phyloP scores from a whole-genome alignment of 495 filamentous ascomycete species.

The Hypomontagnella submonticulosa region DNA sequence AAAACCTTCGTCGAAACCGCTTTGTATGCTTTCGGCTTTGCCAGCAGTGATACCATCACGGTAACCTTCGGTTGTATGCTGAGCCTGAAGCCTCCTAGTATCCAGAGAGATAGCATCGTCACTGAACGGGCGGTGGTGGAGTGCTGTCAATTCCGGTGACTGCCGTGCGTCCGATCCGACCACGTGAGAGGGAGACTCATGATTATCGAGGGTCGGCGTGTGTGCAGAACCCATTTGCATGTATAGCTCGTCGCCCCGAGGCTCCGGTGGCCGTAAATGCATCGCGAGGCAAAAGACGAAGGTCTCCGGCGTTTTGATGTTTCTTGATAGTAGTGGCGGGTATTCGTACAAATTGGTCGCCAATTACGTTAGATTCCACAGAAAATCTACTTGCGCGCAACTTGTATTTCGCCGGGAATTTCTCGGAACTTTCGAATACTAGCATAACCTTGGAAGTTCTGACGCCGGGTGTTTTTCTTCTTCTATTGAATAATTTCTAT shows the following conservation, averaged over 20 bases:
- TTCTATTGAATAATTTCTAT: too few species aligned
- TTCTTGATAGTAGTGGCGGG: too few species aligned
- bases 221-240: not conserved
- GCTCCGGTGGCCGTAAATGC: slow-evolving; percentile 19
- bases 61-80: slow-evolving; percentile 88
- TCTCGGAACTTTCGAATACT: too few species aligned
- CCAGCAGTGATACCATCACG: slow-evolving; percentile 81
- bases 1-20: slow-evolving; percentile 91
- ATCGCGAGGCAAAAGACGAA: not conserved
- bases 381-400: too few species aligned
- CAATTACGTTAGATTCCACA: too few species aligned
- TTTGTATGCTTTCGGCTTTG: slow-evolving; percentile 76
- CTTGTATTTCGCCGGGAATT: too few species aligned
- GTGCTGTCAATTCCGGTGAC: not conserved
- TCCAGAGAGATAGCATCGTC: slow-evolving; percentile 34
- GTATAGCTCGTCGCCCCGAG: slow-evolving; percentile 6
- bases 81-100: slow-evolving; percentile 65
- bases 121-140: not conserved
- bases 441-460: too few species aligned
- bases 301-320: not conserved
- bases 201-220: not conserved
- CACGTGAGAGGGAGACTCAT: not conserved
- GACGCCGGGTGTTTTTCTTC: too few species aligned
- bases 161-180: not conserved
- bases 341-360: not conserved